These are phyloP conservation scores for Nannizziopsis barbatae DNA, from an alignment of 2,329 filamentous ascomycete species.

Conservation along the genomic window DNA sequence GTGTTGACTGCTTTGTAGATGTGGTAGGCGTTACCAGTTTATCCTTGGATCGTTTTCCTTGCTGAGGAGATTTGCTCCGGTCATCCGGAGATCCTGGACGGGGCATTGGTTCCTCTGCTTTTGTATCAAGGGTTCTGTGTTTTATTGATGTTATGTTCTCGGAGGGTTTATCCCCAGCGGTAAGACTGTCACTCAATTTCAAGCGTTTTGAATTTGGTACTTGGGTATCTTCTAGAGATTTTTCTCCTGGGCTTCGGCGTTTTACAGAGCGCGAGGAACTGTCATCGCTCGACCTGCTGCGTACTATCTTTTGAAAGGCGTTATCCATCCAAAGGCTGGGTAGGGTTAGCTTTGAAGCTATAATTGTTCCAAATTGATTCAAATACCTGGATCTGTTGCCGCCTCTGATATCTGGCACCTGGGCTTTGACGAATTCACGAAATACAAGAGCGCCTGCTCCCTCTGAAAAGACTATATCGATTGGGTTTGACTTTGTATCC, in stretches of 20 bases:
- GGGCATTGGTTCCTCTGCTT: background rate
- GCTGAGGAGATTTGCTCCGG: constrained; percentile 11
- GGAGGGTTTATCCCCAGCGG: background rate
- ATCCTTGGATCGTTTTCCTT: constrained; percentile 8
- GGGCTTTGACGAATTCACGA: background rate
- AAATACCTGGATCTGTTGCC: constrained; percentile 7
- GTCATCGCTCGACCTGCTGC: constrained; percentile 1
- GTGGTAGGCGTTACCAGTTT: constrained; percentile 24
- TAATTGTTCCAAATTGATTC: background rate
- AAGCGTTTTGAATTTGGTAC: constrained; percentile 11
- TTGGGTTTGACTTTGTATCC: background rate
- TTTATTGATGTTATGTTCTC: background rate
- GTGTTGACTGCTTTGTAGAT: constrained; percentile 14
- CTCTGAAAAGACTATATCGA: constrained; percentile 9
- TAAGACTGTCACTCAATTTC: constrained; percentile 13
- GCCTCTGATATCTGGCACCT: constrained; percentile 3
- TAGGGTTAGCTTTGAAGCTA: constrained; percentile 2
- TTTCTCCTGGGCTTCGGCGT: constrained; percentile 21
- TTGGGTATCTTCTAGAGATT: background rate
- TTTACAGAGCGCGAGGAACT: constrained; percentile 14
- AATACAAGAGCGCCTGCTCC: constrained; percentile 6
- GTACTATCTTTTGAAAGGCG: background rate
- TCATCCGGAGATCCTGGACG: background rate
- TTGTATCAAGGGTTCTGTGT: background rate
- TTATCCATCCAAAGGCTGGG: constrained; percentile 27